Base-by-base conservation (phyloP, 306 rosid species). In the Dryas drummondii region DNA sequence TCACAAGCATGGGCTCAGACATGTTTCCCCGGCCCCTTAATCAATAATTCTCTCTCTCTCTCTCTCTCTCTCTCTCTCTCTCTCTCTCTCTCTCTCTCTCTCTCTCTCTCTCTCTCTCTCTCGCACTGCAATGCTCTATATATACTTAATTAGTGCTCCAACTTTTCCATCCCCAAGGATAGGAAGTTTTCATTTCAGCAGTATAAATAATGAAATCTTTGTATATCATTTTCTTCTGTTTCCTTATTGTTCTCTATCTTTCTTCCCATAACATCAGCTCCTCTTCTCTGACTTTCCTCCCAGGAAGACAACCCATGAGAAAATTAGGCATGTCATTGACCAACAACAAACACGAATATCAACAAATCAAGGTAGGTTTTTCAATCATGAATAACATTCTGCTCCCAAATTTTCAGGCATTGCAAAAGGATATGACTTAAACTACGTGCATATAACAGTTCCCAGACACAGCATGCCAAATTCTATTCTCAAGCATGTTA, bases 1-100 rank as follows among this genome's bases (percentile, higher is more conserved):
- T 83, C 81, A 87, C 50, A 84, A 88, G 87, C 92, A 84, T 75
- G 81, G 86, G 88, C 80, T 78, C 70, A 84, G 80, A 80, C 89
- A 84, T 83, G 88, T 87, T 85, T 84, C 78, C 89, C 82, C 83
- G 45, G 75, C 79, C 84, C 82, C 90, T 66, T 76, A 53, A 86
- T 78, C 93, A 88, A 90, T 90, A 85, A 90, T 90, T 87, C 87
- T 41, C 37, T 46, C 51, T 37, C 77, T 74, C 58, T 27, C 80
- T 57, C 71, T 68, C 72, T 49, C 65, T 49, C 57, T 45, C 37
- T 56, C 48, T 7, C 75, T 79, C 82, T 56, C 53, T 62, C 81
- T 80, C 81, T 81, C 76, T 68, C 16, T 27, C 32, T 27, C 32
- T 27, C 32, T 27, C 32, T 27, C 32, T 27, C 32, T 54, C 68